Percentiles rank a stretch among this genome's conserved stretches.
Evolutionary conservation across 768 basidiomycete species (phyloP).

Genomic region (Suillus occidentalis): DNA sequence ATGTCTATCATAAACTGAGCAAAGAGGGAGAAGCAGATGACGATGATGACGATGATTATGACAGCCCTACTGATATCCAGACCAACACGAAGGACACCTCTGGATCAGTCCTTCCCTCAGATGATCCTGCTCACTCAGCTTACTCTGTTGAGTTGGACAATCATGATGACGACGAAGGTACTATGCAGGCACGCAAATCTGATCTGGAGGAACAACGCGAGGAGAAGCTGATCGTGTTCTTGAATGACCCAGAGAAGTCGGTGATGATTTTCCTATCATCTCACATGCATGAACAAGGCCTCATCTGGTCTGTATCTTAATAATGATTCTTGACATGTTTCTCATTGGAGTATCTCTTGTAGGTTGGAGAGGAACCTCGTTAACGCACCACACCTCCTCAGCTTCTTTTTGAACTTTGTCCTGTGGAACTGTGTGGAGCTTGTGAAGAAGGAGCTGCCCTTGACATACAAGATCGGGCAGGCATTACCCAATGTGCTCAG

Average conservation of each 20-base stretch:
- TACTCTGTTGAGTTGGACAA: constrained; percentile 16
- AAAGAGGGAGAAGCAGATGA: constrained; percentile 35
- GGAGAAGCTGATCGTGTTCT: constrained; percentile 49
- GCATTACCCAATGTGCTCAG: constrained; percentile 47
- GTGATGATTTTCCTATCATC: constrained; percentile 71
- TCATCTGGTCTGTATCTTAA: constrained; percentile 55
- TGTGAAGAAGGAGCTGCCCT: constrained; percentile 44
- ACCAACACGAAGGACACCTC: constrained; percentile 1
- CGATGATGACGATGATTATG: constrained; percentile 18
- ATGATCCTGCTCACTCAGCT: constrained; percentile 27
- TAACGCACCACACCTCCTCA: constrained; percentile 52
- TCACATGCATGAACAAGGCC: constrained; percentile 63
- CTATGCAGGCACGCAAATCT: constrained; percentile 33
- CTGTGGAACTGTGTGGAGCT: constrained; percentile 46
- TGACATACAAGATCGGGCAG: constrained; percentile 39
- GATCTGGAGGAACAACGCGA: constrained; percentile 40
- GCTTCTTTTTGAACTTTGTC: constrained; percentile 64
- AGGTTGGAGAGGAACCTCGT: constrained; percentile 51
- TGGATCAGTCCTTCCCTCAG: constrained; percentile 7
- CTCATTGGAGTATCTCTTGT: constrained; percentile 11
- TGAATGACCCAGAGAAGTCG: constrained; percentile 58
- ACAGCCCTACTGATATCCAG: background rate
- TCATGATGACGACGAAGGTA: constrained; percentile 35
- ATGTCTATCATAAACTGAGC: constrained; percentile 35
- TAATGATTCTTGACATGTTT: background rate